Evolutionary conservation across 139 green algal genomes (phyloP), one percentile per base, ranked within the genome.

Genomic region (Mesotaenium endlicherianum): DNA sequence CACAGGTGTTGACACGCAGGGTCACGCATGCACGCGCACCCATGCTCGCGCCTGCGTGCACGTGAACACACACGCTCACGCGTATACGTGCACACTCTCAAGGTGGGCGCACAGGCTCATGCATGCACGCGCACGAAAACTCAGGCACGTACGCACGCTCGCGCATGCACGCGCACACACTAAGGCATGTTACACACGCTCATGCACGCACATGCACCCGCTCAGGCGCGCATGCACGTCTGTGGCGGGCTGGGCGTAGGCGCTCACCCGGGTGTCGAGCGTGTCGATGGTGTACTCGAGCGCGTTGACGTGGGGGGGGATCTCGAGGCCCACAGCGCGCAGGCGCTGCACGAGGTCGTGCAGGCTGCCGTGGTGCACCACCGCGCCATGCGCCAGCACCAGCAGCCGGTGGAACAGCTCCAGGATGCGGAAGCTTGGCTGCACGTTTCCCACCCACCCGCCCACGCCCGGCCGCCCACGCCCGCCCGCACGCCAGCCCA

Each of bases 351-450:
- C 49, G 20, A 82, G 60, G 17, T 44, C 44, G 42, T 75, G 31
- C 44, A 82, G 60, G 85, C 69, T 58, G 17, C 80, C 80, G 16
- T 82, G 43, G 1, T 86, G 49, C 34, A 86, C 42, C 16, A 50
- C 70, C 47, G 38, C 43, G 2, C 79, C 79, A n/a, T 64, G 69
- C 2, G 79, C 45, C n/a, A 85, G 38, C 26, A 85, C n/a, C n/a
- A 85, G 69, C 20, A 85, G 20, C 8, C 38, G 41, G 31, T 85
- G 70, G 72, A 85, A 75, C 14, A 84, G 79, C 34, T 85, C 70
- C 1, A 85, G 79, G n/a, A 85, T 85, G 71, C 79, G 79, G 40
- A 85, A 85, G 71, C 79, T 85, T 72, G 79, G 79, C 79, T 85
- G 75, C 1, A 11, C 1, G 41, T 14, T 40, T n/a, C n/a, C n/a